A percentile compares a stretch with the other conserved stretches of the same genome.
Conservation (phyloP, 257 asterid species). For the Primulina eburnea region DNA sequence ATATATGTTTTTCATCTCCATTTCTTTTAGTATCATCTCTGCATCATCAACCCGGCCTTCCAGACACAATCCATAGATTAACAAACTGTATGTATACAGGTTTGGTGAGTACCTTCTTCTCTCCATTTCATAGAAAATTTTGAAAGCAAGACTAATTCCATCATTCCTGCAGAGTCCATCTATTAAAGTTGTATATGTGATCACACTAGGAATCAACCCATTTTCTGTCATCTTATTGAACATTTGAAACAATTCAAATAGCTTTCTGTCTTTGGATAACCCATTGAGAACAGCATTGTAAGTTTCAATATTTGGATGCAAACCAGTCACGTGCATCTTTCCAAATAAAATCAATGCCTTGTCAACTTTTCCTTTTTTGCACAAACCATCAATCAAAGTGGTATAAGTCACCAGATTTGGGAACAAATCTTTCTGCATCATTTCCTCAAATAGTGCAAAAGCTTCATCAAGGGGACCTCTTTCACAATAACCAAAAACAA, state of each 20-base stretch:
- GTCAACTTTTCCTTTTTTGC: slow-evolving; percentile 72
- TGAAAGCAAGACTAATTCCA: slow-evolving; percentile 55
- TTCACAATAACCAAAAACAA: slow-evolving; percentile 75
- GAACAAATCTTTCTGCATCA: slow-evolving; percentile 65
- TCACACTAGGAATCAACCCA: slow-evolving; percentile 66
- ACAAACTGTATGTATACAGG: slow-evolving; percentile 68
- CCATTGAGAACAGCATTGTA: slow-evolving; percentile 77
- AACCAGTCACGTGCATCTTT: slow-evolving; percentile 53
- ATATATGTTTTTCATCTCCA: slow-evolving; percentile 48
- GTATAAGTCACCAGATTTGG: slow-evolving; percentile 70
- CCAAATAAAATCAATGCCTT: slow-evolving; percentile 56
- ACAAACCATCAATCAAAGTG: slow-evolving; percentile 69
- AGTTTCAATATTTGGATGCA: slow-evolving; percentile 56
- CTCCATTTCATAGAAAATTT: slow-evolving; percentile 72
- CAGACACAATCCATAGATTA: slow-evolving; percentile 71
- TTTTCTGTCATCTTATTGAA: slow-evolving; percentile 52
- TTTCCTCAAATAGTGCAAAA: slow-evolving; percentile 60
- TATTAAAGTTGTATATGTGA: slow-evolving; percentile 72
- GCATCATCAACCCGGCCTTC: slow-evolving; percentile 68
- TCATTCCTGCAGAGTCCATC: slow-evolving; percentile 79
- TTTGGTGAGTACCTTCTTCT: slow-evolving; percentile 65
- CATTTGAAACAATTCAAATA: slow-evolving; percentile 60
- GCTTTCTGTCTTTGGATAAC: slow-evolving; percentile 46
- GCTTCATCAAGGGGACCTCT: slow-evolving; percentile 55
- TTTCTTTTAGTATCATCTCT: slow-evolving; percentile 56